Percentiles rank a stretch among this genome's conserved stretches.
Evolutionary conservation across 192 early-diverging fungal genomes (phyloP).

Genomic region (Backusella parvicylindrica): DNA sequence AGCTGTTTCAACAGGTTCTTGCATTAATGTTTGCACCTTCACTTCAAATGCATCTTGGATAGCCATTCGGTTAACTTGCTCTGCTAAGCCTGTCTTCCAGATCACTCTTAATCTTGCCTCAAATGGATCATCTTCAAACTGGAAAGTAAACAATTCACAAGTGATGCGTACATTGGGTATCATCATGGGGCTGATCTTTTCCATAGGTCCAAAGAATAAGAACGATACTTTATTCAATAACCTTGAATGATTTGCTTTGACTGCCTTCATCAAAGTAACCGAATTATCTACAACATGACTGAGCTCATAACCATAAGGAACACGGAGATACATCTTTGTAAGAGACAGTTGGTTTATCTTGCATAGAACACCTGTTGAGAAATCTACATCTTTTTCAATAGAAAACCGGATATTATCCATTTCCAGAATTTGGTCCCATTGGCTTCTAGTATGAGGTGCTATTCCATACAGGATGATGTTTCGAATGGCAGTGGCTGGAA

Average conservation of each 20-base stretch:
- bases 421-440: slow-evolving; percentile 39
- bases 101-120: slow-evolving; percentile 33
- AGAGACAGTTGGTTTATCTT: background rate
- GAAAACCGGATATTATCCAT: slow-evolving; percentile 24
- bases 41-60: slow-evolving; percentile 36
- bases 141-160: slow-evolving; percentile 28
- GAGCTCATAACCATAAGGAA: slow-evolving; percentile 35
- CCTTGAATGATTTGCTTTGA: slow-evolving; percentile 24
- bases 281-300: slow-evolving; percentile 36
- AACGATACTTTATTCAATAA: slow-evolving; percentile 21
- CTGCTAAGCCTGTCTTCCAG: slow-evolving; percentile 32
- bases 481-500: slow-evolving; percentile 8
- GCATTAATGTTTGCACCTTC: slow-evolving; percentile 25
- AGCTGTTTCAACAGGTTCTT: background rate
- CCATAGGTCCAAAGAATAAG: slow-evolving; percentile 16
- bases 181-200: slow-evolving; percentile 18
- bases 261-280: slow-evolving; percentile 27
- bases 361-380: background rate
- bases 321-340: slow-evolving; percentile 27
- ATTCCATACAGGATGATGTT: slow-evolving; percentile 23
- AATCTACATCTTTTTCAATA: background rate
- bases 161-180: slow-evolving; percentile 27
- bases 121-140: slow-evolving; percentile 46
- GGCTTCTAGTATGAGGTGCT: background rate
- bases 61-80: slow-evolving; percentile 32